Evolutionary conservation across 2,329 filamentous ascomycete species (phyloP).

Genomic region (Cladosporium halotolerans): DNA sequence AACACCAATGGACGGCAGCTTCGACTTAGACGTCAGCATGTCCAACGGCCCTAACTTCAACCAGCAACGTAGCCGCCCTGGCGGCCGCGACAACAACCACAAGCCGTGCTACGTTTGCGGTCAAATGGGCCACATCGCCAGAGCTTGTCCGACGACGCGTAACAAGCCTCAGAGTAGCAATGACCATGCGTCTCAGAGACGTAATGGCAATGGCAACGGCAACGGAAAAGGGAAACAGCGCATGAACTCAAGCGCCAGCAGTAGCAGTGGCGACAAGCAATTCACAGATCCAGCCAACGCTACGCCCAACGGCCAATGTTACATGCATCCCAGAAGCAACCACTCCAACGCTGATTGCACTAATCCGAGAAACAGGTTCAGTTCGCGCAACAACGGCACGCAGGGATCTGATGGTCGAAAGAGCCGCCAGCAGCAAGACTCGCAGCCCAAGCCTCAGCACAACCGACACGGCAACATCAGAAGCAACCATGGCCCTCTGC

Average conservation of each 20-base stretch:
- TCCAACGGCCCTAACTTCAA: not conserved
- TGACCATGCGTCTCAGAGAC: too few relatives aligned
- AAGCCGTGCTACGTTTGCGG: not conserved
- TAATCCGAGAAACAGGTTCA: not conserved
- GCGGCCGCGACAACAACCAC: not conserved
- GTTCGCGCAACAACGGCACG: too few relatives aligned
- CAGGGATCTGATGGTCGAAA: not conserved
- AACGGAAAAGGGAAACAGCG: not conserved
- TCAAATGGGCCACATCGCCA: not conserved
- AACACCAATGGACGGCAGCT: not conserved
- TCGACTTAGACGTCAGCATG: not conserved
- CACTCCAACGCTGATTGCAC: not conserved
- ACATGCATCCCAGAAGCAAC: not conserved
- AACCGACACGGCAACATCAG: not conserved
- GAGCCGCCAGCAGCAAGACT: not conserved
- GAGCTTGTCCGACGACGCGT: not conserved
- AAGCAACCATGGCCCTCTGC: not conserved
- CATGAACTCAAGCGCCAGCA: not conserved
- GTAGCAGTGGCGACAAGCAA: not conserved
- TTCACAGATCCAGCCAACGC: not conserved
- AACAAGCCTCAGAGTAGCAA: not conserved
- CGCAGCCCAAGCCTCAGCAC: not conserved
- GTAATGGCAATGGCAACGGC: not conserved
- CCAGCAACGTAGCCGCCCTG: not conserved
- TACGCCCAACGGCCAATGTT: not conserved